Base-by-base conservation (phyloP, 345 rosid species). In the Linum usitatissimum region DNA sequence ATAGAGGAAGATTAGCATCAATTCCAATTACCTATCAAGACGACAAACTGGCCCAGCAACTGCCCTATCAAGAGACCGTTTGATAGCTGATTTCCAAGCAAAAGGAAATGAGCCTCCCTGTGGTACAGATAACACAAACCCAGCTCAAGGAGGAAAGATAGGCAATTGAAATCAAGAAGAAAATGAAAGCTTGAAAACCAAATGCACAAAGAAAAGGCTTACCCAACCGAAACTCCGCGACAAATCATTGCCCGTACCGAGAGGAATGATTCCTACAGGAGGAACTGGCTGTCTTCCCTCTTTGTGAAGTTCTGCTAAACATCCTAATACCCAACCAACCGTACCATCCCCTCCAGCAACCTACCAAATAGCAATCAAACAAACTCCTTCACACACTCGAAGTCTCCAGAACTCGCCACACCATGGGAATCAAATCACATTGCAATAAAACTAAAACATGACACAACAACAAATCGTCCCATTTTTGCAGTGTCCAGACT, bases 341-440 rank as follows among this genome's bases (percentile, higher is more conserved):
- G 93, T 90, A 70, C 99, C 99, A 84, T 94, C 99, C 71, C 99
- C 99, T 79, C 99, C 96, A 15, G 95, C 97, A 79, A 94, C 99
- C 97, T 94, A 76, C 75, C 70, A 68, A 67, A 39, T 58, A 40
- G 48, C 63, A 73, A 58, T 69, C 75, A 61, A 19, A 72, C 55
- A 63, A 54, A 20, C 38, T 65, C 17, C 61, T 36, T 31, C 31
- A n/a, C 2, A 64, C 28, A 30, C 4, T 23, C 18, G 17, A 34
- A 34, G 3, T 34, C 38, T 7, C 17, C 51, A 55, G 30, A 17
- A 54, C 15, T 55, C 2, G 13, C 14, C 12, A n/a, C 59, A 55
- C 30, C 59, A n/a, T 55, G 9, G 9, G 19, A 21, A 18, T 10
- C 21, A 4, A 4, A 55, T 18, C 30, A 20, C 30, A 55, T 3